A percentile compares a stretch with the other conserved stretches of the same genome.
Conservation (phyloP, 495 filamentous ascomycete genomes). For the Annulohypoxylon nitens region DNA sequence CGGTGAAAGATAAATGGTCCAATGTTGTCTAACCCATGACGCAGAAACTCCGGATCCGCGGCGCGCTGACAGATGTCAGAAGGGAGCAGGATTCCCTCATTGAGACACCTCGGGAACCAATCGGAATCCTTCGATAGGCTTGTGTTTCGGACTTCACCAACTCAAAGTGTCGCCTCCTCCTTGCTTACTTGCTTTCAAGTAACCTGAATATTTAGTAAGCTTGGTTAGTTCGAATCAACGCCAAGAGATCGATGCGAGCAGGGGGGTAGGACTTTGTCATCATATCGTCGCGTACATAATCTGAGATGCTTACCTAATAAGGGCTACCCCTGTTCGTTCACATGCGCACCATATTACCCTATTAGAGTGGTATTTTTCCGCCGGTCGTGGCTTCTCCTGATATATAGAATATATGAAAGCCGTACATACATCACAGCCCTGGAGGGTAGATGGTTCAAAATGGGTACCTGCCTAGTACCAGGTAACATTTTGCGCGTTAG, state of each 20-base stretch:
- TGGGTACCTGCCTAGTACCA: too few species aligned
- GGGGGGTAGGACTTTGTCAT: too few species aligned
- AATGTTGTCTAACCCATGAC: not conserved
- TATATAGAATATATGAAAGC: too few species aligned
- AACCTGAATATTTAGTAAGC: not conserved
- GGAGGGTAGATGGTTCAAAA: too few species aligned
- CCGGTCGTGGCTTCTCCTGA: too few species aligned
- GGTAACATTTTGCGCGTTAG: too few species aligned
- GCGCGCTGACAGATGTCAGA: slow-evolving; percentile 13
- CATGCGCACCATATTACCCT: too few species aligned
- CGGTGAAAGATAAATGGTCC: not conserved
- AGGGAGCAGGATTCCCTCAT: slow-evolving; percentile 20
- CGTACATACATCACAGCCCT: too few species aligned
- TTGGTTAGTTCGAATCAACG: not conserved
- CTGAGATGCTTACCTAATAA: too few species aligned
- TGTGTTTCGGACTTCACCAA: slow-evolving; percentile 35
- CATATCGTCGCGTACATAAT: too few species aligned
- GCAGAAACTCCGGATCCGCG: slow-evolving; percentile 25
- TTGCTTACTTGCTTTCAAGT: not conserved
- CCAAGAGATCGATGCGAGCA: not conserved
- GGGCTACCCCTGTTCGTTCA: too few species aligned
- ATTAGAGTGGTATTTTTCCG: too few species aligned
- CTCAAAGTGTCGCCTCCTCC: not conserved
- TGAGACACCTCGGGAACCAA: slow-evolving; percentile 13
- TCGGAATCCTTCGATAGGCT: not conserved